Percentiles rank a stretch among this genome's conserved stretches.
Evolutionary conservation across 768 basidiomycete genomes (phyloP).

Genomic region (Tylopilus plumbeoviolaceoides): DNA sequence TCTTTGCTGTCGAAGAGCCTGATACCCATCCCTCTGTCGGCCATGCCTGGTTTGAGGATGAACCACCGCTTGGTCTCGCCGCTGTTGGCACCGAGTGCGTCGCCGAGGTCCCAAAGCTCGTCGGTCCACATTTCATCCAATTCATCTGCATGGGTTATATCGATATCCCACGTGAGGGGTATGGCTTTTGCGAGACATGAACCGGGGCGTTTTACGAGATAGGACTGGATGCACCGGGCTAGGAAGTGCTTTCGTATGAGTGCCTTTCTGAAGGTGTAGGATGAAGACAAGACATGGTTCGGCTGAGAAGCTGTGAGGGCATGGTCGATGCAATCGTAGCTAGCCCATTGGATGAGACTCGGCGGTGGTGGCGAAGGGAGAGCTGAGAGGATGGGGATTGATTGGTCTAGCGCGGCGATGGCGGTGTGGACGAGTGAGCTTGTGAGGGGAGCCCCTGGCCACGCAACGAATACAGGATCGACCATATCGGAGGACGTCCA

Average conservation of each 20-base stretch:
- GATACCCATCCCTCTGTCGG: constrained; percentile 94
- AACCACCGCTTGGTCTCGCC: constrained; percentile 57
- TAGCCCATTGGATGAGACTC: constrained; percentile 70
- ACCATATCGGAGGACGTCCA: constrained; percentile 3
- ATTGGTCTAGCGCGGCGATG: constrained; percentile 32
- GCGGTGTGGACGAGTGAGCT: constrained; percentile 43
- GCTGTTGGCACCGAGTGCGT: constrained; percentile 45
- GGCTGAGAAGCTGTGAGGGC: constrained; percentile 56
- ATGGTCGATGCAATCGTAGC: constrained; percentile 85
- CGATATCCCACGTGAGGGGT: constrained; percentile 80
- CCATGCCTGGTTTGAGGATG: constrained; percentile 97
- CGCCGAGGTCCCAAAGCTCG: constrained; percentile 85
- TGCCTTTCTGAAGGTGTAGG: constrained; percentile 86
- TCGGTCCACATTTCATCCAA: constrained; percentile 91
- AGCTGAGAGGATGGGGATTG: constrained; percentile 26
- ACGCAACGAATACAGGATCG: constrained; percentile 40
- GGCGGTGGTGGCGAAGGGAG: constrained; percentile 19
- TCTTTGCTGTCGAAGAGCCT: constrained; percentile 80
- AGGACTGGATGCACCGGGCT: constrained; percentile 66
- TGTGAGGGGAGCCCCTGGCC: constrained; percentile 54
- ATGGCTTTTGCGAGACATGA: constrained; percentile 52
- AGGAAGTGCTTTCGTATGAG: constrained; percentile 94
- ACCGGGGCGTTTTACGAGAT: constrained; percentile 63
- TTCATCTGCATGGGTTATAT: constrained; percentile 88
- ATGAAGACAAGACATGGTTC: constrained; percentile 60